Base-by-base conservation (phyloP, 2,329 filamentous ascomycete genomes). In the Pestalotiopsis sp. region DNA sequence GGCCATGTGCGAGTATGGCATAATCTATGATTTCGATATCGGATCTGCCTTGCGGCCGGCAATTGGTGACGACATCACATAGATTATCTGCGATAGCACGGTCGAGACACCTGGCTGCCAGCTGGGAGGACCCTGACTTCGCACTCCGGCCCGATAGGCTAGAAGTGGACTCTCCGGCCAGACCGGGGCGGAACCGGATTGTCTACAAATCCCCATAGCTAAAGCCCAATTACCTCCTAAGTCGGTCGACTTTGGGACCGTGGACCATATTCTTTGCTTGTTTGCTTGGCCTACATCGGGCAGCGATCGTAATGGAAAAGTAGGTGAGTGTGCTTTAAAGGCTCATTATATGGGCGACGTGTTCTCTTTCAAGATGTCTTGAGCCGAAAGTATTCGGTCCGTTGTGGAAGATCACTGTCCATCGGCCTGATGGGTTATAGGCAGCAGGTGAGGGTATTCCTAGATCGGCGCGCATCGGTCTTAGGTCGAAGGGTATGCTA, bases 21-120 rank as follows among this genome's bases (percentile, higher is more conserved):
- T 13, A 59, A n/a, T 36, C 57, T 59, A 36, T 36, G 57, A 38
- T 45, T 45, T 64, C 62, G 62, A 64, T 64, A 64, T 64, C 38
- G 62, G 62, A 52, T 45, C 38, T 45, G 62, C 17, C 20, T 13
- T 9, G n/a, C 41, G 41, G 23, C 39, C 23, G n/a, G 36, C 20
- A n/a, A 62, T 23, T 64, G 27, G 41, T 52, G 62, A 64, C 62
- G 41, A 63, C 60, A 63, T 63, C 45, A 52, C 45, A 11, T 52
- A 52, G 45, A 23, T 52, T 52, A 52, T 52, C 45, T 52, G 11
- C n/a, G 45, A 52, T 52, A 52, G 45, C 6, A n/a, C 17, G 3
- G 45, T 14, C 4, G 1, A 3, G 11, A 6, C 27, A 59, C 3
- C 57, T 27, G 57, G 25, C 57, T 1, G 57, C 45, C 45, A 52